Evolutionary conservation across 257 asterid genomes (phyloP), one percentile per base, ranked within the genome.

Genomic region (Anisodus acutangulus): DNA sequence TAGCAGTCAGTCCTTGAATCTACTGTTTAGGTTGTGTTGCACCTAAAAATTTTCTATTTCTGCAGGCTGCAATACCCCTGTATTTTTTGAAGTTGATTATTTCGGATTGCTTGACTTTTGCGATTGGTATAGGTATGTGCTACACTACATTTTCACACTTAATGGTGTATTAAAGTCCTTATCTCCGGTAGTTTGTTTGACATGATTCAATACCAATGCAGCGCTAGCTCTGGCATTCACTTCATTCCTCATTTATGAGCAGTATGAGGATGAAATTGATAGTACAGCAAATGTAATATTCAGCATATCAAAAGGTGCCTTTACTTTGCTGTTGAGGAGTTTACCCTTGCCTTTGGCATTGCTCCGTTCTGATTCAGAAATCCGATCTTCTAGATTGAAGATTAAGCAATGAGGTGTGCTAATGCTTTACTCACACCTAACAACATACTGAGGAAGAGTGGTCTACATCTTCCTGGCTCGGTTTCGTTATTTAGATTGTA

Each of bases 201-300:
- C 66, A 39, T n/a, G 31, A 85, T 82, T 70, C 57, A 60, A 58
- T 71, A 57, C 63, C 70, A 64, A 82, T 91, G 94, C 98, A 95
- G 99, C 92, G 11, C 79, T 91, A 84, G 83, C 92, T 88, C 85
- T 93, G 86, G 89, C 92, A 26, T 97, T 95, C 89, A 89, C 94
- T 16, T 45, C 86, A 68, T 93, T 94, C 87, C 92, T 92, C 84
- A 88, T 93, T 53, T 97, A 92, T 62, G 98, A 95, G 89, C 99
- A 97, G 91, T 97, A 92, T 11, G 98, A 93, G 89, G 93, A 85
- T 87, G 97, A 91, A 87, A 85, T 97, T 49, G 97, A 93, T 71
- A 90, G 86, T 80, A 80, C 76, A 22, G 83, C 81, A 39, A 15
- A 54, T 58, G 54, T 83, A 22, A 39, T 60, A 17, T 80, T 78